Conservation (phyloP, 768 basidiomycete species). For the Lactarius pseudohatsudake region DNA sequence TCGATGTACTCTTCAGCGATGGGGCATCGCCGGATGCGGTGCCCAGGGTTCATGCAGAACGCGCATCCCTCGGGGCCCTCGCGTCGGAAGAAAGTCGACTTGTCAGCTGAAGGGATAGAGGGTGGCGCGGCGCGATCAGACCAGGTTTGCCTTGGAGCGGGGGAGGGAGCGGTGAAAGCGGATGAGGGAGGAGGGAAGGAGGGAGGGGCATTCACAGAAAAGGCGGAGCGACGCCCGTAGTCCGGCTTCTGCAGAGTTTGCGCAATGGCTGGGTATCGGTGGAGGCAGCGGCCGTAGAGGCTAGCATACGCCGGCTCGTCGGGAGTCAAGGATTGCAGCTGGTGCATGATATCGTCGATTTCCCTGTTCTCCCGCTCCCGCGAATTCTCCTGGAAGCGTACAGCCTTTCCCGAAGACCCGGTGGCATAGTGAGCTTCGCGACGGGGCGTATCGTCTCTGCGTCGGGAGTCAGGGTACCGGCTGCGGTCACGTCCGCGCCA, state of each 20-base stretch:
- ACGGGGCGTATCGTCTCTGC: fast-evolving
- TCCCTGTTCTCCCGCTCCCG: not conserved
- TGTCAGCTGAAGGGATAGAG: not conserved
- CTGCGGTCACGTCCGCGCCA: not conserved
- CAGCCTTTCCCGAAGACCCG: not conserved
- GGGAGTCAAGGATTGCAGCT: not conserved
- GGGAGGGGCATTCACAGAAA: not conserved
- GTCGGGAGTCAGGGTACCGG: not conserved
- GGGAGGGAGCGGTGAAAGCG: too few relatives aligned
- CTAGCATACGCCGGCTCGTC: not conserved
- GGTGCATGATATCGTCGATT: not conserved
- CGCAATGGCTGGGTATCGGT: not conserved
- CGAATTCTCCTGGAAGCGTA: not conserved
- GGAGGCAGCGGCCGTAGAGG: not conserved
- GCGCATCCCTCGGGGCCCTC: not conserved
- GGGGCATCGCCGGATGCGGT: not conserved
- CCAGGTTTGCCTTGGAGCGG: not conserved
- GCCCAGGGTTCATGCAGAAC: not conserved
- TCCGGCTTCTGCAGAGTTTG: not conserved
- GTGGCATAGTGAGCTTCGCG: not conserved
- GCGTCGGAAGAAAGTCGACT: not conserved
- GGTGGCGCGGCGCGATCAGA: not conserved
- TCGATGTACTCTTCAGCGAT: not conserved
- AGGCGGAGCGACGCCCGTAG: not conserved
- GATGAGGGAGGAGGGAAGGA: too few relatives aligned